Percentiles rank a stretch among this genome's conserved stretches.
Conservation (phyloP, 352 stramenopile species). For the Detonula confervacea region DNA sequence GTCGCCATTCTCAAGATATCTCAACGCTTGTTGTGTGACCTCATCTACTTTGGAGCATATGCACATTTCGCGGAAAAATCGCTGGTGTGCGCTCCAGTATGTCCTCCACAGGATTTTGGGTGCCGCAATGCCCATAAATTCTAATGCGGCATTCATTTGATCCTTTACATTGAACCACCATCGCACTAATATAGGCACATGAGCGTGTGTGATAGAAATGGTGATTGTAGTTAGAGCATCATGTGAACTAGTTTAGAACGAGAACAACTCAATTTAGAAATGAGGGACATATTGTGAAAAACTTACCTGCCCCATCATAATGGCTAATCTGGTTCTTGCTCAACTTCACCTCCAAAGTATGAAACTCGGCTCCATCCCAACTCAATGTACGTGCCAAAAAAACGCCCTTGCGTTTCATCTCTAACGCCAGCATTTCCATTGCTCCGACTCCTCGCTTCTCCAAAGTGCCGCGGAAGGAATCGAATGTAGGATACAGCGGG, state of each 20-base stretch:
- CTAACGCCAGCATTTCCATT: slow-evolving; percentile 86
- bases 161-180: slow-evolving; percentile 55
- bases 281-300: neutral
- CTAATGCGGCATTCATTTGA: slow-evolving; percentile 37
- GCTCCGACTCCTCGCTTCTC: slow-evolving; percentile 81
- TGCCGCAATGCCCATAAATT: slow-evolving; percentile 20
- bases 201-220: too few species aligned
- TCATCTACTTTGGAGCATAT: slow-evolving; percentile 82
- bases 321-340: slow-evolving; percentile 17
- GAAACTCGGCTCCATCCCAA: slow-evolving; percentile 79
- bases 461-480: slow-evolving; percentile 74
- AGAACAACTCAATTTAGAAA: too few species aligned
- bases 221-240: too few species aligned
- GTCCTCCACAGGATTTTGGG: slow-evolving; percentile 57
- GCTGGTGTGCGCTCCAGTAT: slow-evolving; percentile 84
- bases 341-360: slow-evolving; percentile 59
- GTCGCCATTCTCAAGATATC: slow-evolving; percentile 63
- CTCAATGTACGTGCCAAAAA: slow-evolving; percentile 79
- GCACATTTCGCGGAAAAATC: slow-evolving; percentile 83
- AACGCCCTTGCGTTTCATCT: slow-evolving; percentile 83
- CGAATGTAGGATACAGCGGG: slow-evolving; percentile 63
- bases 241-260: too few species aligned
- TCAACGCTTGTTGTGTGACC: slow-evolving; percentile 47
- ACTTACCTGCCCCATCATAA: slow-evolving; percentile 56
- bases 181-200: slow-evolving; percentile 25